These are phyloP conservation scores for Phoma sp. DNA, from an alignment of 2,329 filamentous ascomycete species.

Conservation along the genomic window DNA sequence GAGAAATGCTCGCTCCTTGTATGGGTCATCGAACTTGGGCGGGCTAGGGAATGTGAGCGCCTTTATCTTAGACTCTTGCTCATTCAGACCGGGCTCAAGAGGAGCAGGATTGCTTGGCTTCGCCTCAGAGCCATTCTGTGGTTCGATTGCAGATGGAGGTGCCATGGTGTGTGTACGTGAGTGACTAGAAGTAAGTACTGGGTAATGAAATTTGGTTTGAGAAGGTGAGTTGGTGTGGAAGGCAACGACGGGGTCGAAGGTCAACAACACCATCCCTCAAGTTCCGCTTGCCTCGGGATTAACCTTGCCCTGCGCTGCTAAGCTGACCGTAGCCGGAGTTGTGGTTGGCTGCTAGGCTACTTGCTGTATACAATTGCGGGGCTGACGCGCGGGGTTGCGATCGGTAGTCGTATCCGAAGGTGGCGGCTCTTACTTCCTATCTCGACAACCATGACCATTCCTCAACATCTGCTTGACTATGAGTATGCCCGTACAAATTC, in stretches of 20 bases:
- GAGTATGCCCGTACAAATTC: too few relatives aligned
- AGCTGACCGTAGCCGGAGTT: conserved; percentile 8
- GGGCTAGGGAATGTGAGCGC: conserved; percentile 37
- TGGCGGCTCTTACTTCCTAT: not conserved
- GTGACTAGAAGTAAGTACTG: not conserved
- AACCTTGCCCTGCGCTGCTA: conserved; percentile 4
- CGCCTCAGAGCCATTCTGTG: conserved; percentile 30
- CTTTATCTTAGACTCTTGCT: conserved; percentile 35
- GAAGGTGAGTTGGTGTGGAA: not conserved
- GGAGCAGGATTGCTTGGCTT: conserved; percentile 41
- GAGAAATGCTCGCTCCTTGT: conserved; percentile 48
- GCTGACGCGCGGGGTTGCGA: conserved; percentile 10
- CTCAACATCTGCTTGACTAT: too few relatives aligned
- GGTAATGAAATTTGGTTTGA: not conserved
- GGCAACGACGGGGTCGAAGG: not conserved
- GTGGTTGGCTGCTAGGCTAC: conserved; percentile 9
- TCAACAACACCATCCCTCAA: not conserved
- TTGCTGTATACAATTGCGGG: conserved; percentile 6
- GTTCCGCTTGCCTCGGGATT: conserved; percentile 9
- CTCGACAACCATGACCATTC: too few relatives aligned
- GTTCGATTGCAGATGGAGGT: conserved; percentile 44
- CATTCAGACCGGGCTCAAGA: conserved; percentile 42
- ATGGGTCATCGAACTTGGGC: conserved; percentile 48
- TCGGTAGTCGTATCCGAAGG: conserved; percentile 9
- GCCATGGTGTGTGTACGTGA: conserved; percentile 24